Base-by-base conservation (phyloP, 163 green algal species). In the Scenedesmus sp. region DNA sequence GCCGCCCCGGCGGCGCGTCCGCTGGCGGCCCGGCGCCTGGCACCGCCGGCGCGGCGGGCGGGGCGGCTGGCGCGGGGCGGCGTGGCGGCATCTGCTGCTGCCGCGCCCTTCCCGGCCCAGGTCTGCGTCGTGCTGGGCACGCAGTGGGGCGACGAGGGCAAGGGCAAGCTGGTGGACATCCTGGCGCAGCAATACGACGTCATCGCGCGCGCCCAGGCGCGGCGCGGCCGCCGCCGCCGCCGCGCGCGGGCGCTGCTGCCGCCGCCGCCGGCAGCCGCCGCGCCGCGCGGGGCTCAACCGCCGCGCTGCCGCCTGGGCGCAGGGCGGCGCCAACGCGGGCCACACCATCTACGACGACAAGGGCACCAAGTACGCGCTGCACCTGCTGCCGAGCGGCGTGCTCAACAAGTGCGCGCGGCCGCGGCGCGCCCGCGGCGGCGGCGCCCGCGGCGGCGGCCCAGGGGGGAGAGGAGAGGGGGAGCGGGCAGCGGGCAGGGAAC, bases 141-240 rank as follows among this genome's bases (percentile, higher is more conserved):
- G 18, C 97, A 99, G 88, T 99, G 97, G 97, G 97, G 97, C 18
- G 97, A 99, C 79, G 97, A 99, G 78, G 97, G 97, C 80, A 99
- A 99, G 86, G 97, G 97, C 70, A 99, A 99, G 89, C 93, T 99
- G 60, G 97, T 99, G 48, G 97, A 99, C 83, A 96, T 98, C 67
- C 84, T 99, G 33, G 96, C 96, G 28, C 91, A 97, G 87, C 85
- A 98, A 78, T 99, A 97, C 76, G 95, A 99, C 65, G 91, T 99
- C 48, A 95, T 99, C 22, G 94, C 94, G 0, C 85, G 96, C 24
- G 96, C 94, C 22, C 96, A 99, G 92, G 94, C 96, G 54, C 1
- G 85, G 42, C 48, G 26, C 39, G 20, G n/a, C 39, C 4, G 31
- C 51, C n/a, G n/a, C 13, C 34, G 45, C 56, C 24, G 18, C 39